Evolutionary conservation across 2,329 filamentous ascomycete genomes (phyloP).

Genomic region (Cladophialophora exuberans): DNA sequence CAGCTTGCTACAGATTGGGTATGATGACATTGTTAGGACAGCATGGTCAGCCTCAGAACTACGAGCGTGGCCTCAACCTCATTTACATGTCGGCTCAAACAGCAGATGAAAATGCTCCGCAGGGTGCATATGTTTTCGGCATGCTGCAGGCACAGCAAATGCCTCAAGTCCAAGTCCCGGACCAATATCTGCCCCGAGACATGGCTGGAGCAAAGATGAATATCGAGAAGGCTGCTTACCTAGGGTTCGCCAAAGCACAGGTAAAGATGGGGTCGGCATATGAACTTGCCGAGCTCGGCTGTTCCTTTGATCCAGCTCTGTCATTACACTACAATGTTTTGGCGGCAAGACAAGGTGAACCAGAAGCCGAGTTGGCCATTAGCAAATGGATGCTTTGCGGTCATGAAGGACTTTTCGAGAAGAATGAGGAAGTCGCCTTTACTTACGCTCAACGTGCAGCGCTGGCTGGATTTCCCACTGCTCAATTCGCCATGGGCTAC

Average conservation of each 20-base stretch:
- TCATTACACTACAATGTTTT: slow-evolving; percentile 96
- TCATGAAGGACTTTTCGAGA: slow-evolving; percentile 86
- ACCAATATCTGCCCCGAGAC: slow-evolving; percentile 70
- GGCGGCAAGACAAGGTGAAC: slow-evolving; percentile 86
- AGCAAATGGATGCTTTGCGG: slow-evolving; percentile 99
- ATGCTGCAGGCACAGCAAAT: slow-evolving; percentile 92
- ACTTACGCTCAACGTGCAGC: slow-evolving; percentile 89
- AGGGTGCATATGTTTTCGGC: slow-evolving; percentile 92
- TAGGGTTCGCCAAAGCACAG: slow-evolving; percentile 95
- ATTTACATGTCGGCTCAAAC: slow-evolving; percentile 82
- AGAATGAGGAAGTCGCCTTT: slow-evolving; percentile 93
- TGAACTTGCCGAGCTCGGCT: slow-evolving; percentile 89
- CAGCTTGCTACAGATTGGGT: slow-evolving; percentile 83
- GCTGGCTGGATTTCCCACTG: slow-evolving; percentile 77
- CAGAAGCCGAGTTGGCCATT: slow-evolving; percentile 92
- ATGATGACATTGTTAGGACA: slow-evolving; percentile 98
- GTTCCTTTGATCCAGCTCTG: slow-evolving; percentile 89
- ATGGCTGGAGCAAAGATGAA: slow-evolving; percentile 76
- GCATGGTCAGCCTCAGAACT: slow-evolving; percentile 86
- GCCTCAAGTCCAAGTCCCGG: slow-evolving; percentile 84
- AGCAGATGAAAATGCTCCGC: slow-evolving; percentile 93
- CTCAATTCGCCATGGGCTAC: slow-evolving; percentile 95
- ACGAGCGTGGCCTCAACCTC: slow-evolving; percentile 73
- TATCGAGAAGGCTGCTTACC: slow-evolving; percentile 93
- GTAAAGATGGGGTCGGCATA: slow-evolving; percentile 96